Evolutionary conservation across 176 grass and related monocot genomes (phyloP), one percentile per base, ranked within the genome.

Genomic region (Aegilops speltoides): DNA sequence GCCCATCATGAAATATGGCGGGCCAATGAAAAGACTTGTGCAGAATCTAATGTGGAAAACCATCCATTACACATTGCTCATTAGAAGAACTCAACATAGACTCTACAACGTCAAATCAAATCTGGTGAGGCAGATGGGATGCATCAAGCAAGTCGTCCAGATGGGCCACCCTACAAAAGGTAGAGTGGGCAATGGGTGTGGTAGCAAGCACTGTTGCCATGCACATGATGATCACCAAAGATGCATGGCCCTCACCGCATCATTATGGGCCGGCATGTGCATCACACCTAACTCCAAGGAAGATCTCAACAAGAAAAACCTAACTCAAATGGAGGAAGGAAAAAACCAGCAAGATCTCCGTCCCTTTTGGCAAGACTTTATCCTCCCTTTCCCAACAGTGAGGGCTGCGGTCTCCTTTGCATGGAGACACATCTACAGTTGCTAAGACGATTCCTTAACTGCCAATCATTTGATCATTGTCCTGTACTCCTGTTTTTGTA

Each of bases 81-180:
- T 14, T 14, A 22, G 28, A 14, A 24, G 45, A 66, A 8, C 19
- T 52, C 13, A 29, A 22, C 10, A 29, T 6, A 52, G 26, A 38
- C 10, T 20, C 3, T 45, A 48, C 16, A 77, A 29, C 62, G 68
- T 23, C 38, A 65, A 64, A 72, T 52, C 26, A 73, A 83, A 67
- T 83, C 32, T 67, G 3, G 74, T 60, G 86, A 74, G 79, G 78
- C 84, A 67, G 74, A 87, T 84, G 73, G 66, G 84, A 74, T 70
- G 74, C 66, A 79, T 79, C 85, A 84, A 83, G 68, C 40, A 79
- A 79, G 63, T 65, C 79, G 76, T 60, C 28, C 7, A 86, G 59
- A 78, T 90, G 89, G 89, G 80, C 66, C 80, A 90, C 89, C 79
- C 89, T 83, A 78, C 79, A 87, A 79, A 90, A 79, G 80, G 75